phyloP scores from a whole-genome alignment of 2,329 filamentous ascomycete species.

The Canariomyces notabilis region DNA sequence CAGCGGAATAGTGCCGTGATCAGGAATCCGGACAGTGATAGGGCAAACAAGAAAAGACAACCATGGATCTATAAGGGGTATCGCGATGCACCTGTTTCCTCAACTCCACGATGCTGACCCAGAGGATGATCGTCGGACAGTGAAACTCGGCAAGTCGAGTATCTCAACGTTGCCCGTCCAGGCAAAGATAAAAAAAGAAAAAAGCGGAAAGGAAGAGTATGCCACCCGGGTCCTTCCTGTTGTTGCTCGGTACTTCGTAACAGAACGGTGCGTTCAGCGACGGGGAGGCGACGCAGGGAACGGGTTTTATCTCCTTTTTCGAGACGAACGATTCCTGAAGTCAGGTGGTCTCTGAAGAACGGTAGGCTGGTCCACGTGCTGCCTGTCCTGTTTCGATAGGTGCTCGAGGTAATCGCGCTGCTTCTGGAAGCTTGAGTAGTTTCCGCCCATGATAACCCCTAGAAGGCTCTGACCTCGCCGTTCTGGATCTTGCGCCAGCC shows the following conservation, averaged over 20 bases:
- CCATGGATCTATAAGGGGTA: conserved; percentile 12
- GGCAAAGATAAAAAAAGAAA: too few relatives aligned
- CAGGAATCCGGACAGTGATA: neutral
- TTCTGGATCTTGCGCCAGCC: conserved; percentile 37
- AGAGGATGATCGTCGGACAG: neutral
- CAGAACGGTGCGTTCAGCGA: neutral
- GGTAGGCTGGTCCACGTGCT: neutral
- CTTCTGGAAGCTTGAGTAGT: conserved; percentile 68
- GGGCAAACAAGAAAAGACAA: neutral
- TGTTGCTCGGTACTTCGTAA: conserved; percentile 4
- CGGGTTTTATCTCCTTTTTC: conserved; percentile 3
- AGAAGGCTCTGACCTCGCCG: conserved; percentile 54
- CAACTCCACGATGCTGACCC: conserved; percentile 9
- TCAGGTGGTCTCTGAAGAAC: neutral
- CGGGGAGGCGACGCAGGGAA: neutral
- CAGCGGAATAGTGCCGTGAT: neutral
- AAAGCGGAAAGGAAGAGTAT: too few relatives aligned
- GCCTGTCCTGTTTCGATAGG: conserved; percentile 28
- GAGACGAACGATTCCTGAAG: neutral
- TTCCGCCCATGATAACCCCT: conserved; percentile 65
- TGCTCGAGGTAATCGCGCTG: conserved; percentile 61
- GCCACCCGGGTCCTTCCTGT: neutral
- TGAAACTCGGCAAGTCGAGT: neutral
- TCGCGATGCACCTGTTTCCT: conserved; percentile 14
- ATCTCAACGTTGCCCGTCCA: neutral